Base-by-base conservation (phyloP, 805 yeast species). In the Lachancea waltii region DNA sequence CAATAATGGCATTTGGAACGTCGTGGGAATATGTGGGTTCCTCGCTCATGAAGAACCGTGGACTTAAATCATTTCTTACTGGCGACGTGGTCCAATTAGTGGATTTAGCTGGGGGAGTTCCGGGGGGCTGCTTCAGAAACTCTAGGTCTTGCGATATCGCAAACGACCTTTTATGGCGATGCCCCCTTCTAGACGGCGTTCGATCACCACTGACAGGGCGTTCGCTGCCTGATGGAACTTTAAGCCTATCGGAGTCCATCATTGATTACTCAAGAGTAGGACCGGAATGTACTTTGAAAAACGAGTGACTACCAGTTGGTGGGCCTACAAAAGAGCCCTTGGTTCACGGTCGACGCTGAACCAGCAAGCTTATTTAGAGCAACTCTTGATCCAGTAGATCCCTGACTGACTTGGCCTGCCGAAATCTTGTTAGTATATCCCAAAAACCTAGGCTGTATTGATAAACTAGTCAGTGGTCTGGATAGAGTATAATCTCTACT, bases 111-210 rank as follows among this genome's bases (percentile, higher is more conserved):
- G 24, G 36, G 5, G 42, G 30, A 13, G 33, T 30, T 16, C 44
- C 40, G 11, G 38, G 37, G 6, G 43, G 38, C 16, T 54, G 56
- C 30, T 58, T 59, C 34, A 63, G 48, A 38, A 63, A 63, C 49
- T 83, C 92, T 54, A 85, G 82, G 56, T 86, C 95, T 3, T 92
- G 92, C 7, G 92, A 82, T 5, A 86, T 80, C 0, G 95, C 95
- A 16, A 90, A 87, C 0, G 95, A 85, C 36, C 95, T 66, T 51
- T 85, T 75, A 53, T 86, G 95, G 31, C 84, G 74, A 61, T 86
- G 95, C 1, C 78, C 75, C 45, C 75, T 65, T 51, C 64, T 65
- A 31, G 59, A 50, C 1, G 68, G 59, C 1, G 65, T 51, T n/a
- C 32, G 25, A 10, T 27, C 37, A 17, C 27, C 25, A 14, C 21